phyloP scores from a whole-genome alignment of 2,329 filamentous ascomycete species.

The Teratosphaeria zuluensis region DNA sequence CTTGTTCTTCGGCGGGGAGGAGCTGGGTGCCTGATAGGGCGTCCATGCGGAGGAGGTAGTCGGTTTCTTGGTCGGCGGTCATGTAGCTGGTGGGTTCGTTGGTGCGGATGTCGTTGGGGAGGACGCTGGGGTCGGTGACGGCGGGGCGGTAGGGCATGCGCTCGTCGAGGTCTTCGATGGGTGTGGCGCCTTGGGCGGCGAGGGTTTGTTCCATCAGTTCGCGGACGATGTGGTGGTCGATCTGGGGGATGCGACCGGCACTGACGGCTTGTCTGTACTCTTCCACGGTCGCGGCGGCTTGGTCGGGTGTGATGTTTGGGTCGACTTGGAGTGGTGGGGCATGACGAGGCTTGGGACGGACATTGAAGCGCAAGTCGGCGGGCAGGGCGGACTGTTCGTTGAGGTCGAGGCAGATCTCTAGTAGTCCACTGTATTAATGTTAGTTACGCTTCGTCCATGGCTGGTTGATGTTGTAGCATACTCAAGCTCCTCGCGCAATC shows the following conservation, averaged over 20 bases:
- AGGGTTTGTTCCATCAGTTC: conserved; percentile 22
- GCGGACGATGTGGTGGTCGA: conserved; percentile 23
- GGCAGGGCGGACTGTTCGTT: conserved; percentile 57
- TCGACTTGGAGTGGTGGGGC: conserved; percentile 28
- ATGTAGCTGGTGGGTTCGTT: conserved; percentile 43
- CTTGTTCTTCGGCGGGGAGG: conserved; percentile 24
- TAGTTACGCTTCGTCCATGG: background rate
- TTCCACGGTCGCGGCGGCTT: conserved; percentile 20
- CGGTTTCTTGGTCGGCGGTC: conserved; percentile 60
- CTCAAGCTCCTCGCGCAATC: conserved; percentile 88
- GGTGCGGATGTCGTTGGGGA: background rate
- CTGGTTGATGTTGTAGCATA: conserved; percentile 37
- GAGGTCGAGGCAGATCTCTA: conserved; percentile 81
- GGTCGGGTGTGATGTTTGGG: conserved; percentile 21
- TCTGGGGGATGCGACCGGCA: conserved; percentile 19
- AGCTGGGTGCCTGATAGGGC: conserved; percentile 33
- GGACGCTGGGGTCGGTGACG: background rate
- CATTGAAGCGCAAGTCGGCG: conserved; percentile 40
- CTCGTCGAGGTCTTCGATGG: conserved; percentile 31
- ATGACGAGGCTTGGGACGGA: conserved; percentile 65
- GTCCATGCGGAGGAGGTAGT: conserved; percentile 61
- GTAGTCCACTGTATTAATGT: conserved; percentile 55
- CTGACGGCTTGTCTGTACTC: conserved; percentile 29
- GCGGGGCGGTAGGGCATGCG: conserved; percentile 30
- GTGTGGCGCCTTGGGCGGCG: conserved; percentile 16